Conservation (phyloP, 2,329 filamentous ascomycete species). For the Colletotrichum tofieldiae region DNA sequence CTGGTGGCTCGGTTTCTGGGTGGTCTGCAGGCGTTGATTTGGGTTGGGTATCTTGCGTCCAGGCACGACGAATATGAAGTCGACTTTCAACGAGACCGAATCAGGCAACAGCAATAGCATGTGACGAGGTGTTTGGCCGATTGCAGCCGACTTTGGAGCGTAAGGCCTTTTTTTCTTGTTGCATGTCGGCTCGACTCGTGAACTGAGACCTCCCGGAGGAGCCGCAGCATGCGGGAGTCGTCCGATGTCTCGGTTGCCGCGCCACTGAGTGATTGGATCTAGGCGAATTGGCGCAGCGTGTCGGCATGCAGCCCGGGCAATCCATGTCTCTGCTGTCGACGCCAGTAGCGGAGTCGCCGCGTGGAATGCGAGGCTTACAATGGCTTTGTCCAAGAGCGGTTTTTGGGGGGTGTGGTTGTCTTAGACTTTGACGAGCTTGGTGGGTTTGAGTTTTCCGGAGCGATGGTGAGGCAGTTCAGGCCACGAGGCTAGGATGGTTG, state of each 20-base stretch:
- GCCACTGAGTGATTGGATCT: neutral
- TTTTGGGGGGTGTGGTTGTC: no score
- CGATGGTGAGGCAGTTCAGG: neutral
- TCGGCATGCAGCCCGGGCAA: neutral
- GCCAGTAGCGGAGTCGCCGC: slow-evolving; percentile 3
- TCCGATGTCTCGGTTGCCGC: slow-evolving; percentile 14
- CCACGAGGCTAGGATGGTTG: neutral
- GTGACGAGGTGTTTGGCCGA: neutral
- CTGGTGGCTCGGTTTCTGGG: slow-evolving; percentile 20
- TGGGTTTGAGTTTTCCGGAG: neutral
- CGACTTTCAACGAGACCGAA: neutral
- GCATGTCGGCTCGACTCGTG: neutral
- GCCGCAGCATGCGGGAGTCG: slow-evolving; percentile 9
- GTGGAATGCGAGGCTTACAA: neutral
- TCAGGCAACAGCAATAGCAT: neutral
- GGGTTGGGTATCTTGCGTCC: neutral
- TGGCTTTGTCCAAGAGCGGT: neutral
- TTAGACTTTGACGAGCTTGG: neutral
- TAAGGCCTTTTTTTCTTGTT: no score
- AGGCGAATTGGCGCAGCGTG: slow-evolving; percentile 10
- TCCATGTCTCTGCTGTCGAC: neutral
- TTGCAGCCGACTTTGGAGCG: neutral
- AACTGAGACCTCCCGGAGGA: slow-evolving; percentile 6
- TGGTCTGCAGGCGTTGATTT: slow-evolving; percentile 38
- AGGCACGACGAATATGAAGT: slow-evolving; percentile 20